Evolutionary conservation across 2,329 filamentous ascomycete genomes (phyloP).

Genomic region (Xylaria multiplex): DNA sequence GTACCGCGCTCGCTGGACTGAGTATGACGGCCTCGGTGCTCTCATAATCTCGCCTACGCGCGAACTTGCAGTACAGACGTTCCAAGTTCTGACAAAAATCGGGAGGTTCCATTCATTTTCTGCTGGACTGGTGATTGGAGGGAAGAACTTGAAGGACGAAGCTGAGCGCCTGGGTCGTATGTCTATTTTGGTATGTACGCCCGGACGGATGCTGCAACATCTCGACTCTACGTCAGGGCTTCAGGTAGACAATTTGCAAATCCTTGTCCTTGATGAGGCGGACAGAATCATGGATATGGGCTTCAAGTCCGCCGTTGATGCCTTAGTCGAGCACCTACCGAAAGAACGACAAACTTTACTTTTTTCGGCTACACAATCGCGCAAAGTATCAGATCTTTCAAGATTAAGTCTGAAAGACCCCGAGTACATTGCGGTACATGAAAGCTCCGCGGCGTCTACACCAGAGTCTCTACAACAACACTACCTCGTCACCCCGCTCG

Average conservation of each 20-base stretch:
- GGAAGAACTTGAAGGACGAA: conserved; percentile 88
- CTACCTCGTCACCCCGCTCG: conserved; percentile 85
- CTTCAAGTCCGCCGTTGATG: conserved; percentile 89
- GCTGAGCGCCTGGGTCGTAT: conserved; percentile 85
- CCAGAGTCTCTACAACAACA: conserved; percentile 88
- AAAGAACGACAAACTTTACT: conserved; percentile 87
- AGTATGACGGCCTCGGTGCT: conserved; percentile 89
- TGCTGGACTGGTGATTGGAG: conserved; percentile 91
- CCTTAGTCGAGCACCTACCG: conserved; percentile 90
- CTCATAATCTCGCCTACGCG: conserved; percentile 93
- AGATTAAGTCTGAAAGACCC: conserved; percentile 88
- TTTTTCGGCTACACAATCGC: conserved; percentile 96
- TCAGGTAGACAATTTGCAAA: conserved; percentile 88
- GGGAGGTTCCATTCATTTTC: conserved; percentile 91
- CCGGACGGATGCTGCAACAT: conserved; percentile 94
- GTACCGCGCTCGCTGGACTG: conserved; percentile 88
- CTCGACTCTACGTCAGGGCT: conserved; percentile 92
- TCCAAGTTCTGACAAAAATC: conserved; percentile 90
- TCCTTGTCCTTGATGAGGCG: conserved; percentile 93
- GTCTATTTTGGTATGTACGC: conserved; percentile 97
- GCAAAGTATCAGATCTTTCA: conserved; percentile 90
- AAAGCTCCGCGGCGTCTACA: conserved; percentile 80
- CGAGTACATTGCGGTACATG: conserved; percentile 94
- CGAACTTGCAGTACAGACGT: conserved; percentile 93
- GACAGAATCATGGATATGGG: conserved; percentile 99